These are phyloP conservation scores for Zostera marina DNA, from an alignment of 116 monocot species.

Conservation along the genomic window DNA sequence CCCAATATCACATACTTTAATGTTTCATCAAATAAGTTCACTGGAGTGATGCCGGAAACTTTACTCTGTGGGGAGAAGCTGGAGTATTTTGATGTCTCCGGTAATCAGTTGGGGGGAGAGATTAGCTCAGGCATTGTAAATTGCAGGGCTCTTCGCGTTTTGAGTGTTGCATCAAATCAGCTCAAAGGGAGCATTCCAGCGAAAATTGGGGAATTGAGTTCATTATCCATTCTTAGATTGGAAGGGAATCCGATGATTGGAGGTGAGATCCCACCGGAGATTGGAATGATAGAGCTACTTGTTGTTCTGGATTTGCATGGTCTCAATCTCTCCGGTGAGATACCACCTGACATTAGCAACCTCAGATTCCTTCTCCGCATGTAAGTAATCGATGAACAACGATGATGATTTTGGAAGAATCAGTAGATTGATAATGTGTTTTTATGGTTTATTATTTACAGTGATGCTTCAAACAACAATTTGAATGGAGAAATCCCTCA, in stretches of 20 bases:
- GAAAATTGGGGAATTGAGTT: conserved; percentile 35
- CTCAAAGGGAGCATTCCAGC: conserved; percentile 48
- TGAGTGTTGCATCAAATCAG: conserved; percentile 55
- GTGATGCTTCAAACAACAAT: conserved; percentile 56
- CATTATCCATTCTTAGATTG: conserved; percentile 45
- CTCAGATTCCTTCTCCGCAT: conserved; percentile 66
- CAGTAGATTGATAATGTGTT: not conserved
- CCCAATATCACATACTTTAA: conserved; percentile 72
- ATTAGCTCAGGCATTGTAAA: conserved; percentile 31
- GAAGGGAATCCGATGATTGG: conserved; percentile 30
- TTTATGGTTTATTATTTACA: conserved; percentile 15
- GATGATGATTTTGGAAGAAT: no score
- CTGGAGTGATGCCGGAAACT: conserved; percentile 34
- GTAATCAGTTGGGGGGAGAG: conserved; percentile 39
- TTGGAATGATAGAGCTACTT: conserved; percentile 50
- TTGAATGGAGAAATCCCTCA: conserved; percentile 54
- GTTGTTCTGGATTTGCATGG: conserved; percentile 42
- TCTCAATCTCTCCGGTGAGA: conserved; percentile 54
- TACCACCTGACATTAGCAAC: conserved; percentile 48
- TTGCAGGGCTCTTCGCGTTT: conserved; percentile 30
- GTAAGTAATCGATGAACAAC: conserved; percentile 30
- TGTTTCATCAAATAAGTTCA: conserved; percentile 46
- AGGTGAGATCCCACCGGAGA: conserved; percentile 39
- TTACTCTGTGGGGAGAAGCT: conserved; percentile 31
- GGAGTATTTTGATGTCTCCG: conserved; percentile 44